phyloP scores from a whole-genome alignment of 169 alveolate species.

The Pseudocohnilembus persalinus region DNA sequence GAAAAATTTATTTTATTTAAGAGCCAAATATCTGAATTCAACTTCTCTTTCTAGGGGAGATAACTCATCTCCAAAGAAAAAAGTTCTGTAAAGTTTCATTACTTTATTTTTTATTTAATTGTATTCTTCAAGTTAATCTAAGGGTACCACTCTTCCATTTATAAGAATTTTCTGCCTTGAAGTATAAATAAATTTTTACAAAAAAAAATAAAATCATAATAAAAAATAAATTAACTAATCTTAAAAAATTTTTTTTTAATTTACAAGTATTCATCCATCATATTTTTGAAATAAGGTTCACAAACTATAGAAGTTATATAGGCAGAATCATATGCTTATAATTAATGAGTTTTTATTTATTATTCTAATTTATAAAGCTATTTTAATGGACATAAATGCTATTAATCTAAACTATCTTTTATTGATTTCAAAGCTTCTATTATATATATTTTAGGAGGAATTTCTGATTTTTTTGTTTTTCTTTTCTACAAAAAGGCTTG shows the following conservation, averaged over 20 bases:
- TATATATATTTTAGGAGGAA: conserved; percentile 42
- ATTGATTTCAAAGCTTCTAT: conserved; percentile 24
- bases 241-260: too few species aligned
- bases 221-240: too few species aligned
- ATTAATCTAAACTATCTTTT: conserved; percentile 36
- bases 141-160: conserved; percentile 58
- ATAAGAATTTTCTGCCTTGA: conserved; percentile 37
- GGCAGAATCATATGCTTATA: conserved; percentile 43
- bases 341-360: conserved; percentile 43
- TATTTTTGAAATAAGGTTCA: conserved; percentile 64
- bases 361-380: conserved; percentile 39
- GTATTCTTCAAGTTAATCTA: conserved; percentile 45
- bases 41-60: conserved; percentile 56
- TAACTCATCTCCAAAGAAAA: conserved; percentile 63
- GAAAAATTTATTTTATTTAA: conserved; percentile 41
- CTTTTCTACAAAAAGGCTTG: conserved; percentile 38
- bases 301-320: conserved; percentile 43
- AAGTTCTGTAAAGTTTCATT: conserved; percentile 28
- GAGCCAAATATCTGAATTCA: conserved; percentile 59
- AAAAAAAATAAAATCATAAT: too few species aligned
- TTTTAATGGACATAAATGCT: conserved; percentile 54
- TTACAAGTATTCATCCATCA: conserved; percentile 53
- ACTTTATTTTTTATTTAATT: conserved; percentile 46
- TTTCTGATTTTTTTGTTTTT: conserved; percentile 36
- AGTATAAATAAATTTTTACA: not conserved